Evolutionary conservation across 129 eudicot genomes (phyloP).

Genomic region (Artemisia annua): DNA sequence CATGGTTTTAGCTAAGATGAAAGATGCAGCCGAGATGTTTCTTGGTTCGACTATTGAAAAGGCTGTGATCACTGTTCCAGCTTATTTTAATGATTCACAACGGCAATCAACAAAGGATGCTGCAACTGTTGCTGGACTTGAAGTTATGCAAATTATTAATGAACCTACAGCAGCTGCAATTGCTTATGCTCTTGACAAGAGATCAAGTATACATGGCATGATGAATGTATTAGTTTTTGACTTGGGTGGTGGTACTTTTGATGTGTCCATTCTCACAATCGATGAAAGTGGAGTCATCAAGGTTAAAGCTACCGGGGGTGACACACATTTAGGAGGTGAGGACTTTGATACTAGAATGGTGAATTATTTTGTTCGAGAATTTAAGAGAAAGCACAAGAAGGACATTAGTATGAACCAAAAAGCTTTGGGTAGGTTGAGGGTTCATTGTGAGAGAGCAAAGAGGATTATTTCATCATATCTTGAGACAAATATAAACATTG

Average conservation of each 20-base stretch:
- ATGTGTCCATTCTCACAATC: conserved; percentile 30
- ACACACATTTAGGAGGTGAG: conserved; percentile 35
- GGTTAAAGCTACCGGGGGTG: conserved; percentile 38
- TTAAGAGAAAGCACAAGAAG: conserved; percentile 24
- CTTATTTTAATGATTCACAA: conserved; percentile 42
- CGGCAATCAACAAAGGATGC: conserved; percentile 51
- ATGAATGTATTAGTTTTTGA: conserved; percentile 37
- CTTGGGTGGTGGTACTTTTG: conserved; percentile 39
- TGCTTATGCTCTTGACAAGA: conserved; percentile 28
- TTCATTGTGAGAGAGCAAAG: conserved; percentile 31
- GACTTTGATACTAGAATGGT: conserved; percentile 36
- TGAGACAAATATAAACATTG: conserved; percentile 20
- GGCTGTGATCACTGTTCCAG: conserved; percentile 46
- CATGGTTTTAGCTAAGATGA: conserved; percentile 43
- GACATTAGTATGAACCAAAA: conserved; percentile 24
- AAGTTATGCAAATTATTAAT: conserved; percentile 30
- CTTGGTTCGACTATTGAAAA: conserved; percentile 35
- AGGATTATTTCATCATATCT: conserved; percentile 17
- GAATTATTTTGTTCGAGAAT: conserved; percentile 10
- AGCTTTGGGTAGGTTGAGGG: conserved; percentile 37
- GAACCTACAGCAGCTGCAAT: conserved; percentile 41
- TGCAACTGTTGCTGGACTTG: conserved; percentile 42
- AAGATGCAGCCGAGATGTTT: conserved; percentile 34
- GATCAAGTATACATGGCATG: conserved; percentile 18
- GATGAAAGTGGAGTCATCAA: conserved; percentile 11